Conservation (phyloP, 441 rosid species). For the Bocquillonia castaneifolia region DNA sequence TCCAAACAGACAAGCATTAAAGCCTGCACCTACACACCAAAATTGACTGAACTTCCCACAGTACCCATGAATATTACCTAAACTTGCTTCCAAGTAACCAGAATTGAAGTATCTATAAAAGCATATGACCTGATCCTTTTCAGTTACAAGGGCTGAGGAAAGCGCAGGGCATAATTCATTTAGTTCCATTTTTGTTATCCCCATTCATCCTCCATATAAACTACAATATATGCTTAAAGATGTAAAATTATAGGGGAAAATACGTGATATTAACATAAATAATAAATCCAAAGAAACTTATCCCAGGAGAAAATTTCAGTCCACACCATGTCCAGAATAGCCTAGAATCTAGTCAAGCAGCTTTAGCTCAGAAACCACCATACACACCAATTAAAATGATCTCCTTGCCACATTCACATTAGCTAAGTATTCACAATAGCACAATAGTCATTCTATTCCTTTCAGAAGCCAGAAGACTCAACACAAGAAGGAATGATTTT, state of each 20-base stretch:
- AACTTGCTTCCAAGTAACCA: background rate
- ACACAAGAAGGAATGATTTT: background rate
- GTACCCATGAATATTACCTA: background rate
- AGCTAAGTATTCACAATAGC: background rate
- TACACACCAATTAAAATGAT: background rate
- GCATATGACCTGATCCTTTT: background rate
- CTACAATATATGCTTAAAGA: background rate
- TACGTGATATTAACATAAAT: background rate
- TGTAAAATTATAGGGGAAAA: background rate
- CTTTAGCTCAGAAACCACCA: background rate
- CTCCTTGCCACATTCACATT: background rate
- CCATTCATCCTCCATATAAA: background rate
- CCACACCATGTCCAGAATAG: background rate
- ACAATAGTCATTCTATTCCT: background rate
- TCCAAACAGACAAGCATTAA: background rate
- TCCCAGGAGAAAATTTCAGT: background rate
- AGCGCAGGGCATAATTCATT: background rate
- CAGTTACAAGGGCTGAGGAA: background rate
- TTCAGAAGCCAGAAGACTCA: too few species aligned
- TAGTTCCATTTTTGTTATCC: background rate
- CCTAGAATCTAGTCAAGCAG: background rate
- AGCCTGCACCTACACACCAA: background rate
- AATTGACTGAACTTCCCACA: background rate
- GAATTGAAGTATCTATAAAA: background rate
- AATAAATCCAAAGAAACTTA: background rate